Percentiles rank a stretch among this genome's conserved stretches.
Evolutionary conservation across 306 rosid species (phyloP).

Genomic region (Coriaria nepalensis): DNA sequence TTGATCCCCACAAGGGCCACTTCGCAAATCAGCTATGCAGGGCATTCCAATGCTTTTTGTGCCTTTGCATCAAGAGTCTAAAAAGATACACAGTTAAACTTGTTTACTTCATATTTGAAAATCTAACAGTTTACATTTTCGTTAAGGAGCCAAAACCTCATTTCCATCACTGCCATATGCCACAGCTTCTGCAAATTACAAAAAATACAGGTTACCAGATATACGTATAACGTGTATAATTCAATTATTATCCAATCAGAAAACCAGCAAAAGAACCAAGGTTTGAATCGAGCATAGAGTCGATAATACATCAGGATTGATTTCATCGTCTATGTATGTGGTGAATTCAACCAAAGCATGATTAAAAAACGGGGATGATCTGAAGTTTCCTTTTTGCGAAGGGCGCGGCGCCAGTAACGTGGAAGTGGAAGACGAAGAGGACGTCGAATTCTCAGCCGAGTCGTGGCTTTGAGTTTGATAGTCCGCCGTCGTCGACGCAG

Average conservation of each 20-base stretch:
- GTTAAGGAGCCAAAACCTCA: constrained; percentile 40
- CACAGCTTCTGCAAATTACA: constrained; percentile 61
- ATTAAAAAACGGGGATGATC: too few relatives aligned
- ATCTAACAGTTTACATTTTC: constrained; percentile 5
- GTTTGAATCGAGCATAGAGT: too few relatives aligned
- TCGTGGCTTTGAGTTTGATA: constrained; percentile 3
- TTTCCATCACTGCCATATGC: constrained; percentile 52
- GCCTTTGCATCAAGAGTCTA: constrained; percentile 84
- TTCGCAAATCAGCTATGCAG: constrained; percentile 78
- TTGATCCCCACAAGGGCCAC: constrained; percentile 65
- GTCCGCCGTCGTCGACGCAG: neutral
- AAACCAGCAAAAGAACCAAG: too few relatives aligned
- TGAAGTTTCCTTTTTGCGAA: too few relatives aligned
- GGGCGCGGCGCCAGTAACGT: too few relatives aligned
- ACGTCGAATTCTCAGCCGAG: constrained; percentile 1
- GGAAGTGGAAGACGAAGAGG: constrained; percentile 12
- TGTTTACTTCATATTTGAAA: constrained; percentile 5
- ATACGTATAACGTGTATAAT: neutral
- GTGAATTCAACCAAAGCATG: too few relatives aligned
- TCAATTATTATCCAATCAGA: too few relatives aligned
- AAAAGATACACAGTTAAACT: constrained; percentile 17
- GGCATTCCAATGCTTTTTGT: constrained; percentile 79
- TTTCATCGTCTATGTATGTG: too few relatives aligned
- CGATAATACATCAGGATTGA: too few relatives aligned
- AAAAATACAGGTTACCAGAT: constrained; percentile 2